phyloP scores from a whole-genome alignment of 768 basidiomycete genomes.

The Lepiota venenata region DNA sequence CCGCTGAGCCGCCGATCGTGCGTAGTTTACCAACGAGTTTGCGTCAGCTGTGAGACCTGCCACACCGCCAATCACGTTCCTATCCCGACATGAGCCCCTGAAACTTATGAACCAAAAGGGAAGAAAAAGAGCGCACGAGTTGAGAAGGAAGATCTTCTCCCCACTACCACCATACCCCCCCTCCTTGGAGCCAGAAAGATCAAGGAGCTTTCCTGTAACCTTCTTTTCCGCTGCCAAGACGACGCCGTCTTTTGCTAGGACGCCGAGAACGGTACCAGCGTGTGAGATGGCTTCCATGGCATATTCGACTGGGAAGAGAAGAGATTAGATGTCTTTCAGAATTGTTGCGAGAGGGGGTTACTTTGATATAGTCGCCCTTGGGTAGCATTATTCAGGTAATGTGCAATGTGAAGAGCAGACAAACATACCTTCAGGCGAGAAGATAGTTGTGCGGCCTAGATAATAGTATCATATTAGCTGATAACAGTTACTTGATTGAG shows the following conservation, averaged over 20 bases:
- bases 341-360: slow-evolving; percentile 23
- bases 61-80: slow-evolving; percentile 93
- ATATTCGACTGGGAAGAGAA: slow-evolving; percentile 78
- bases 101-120: not conserved
- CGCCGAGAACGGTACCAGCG: slow-evolving; percentile 90
- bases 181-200: slow-evolving; percentile 81
- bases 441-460: slow-evolving; percentile 93
- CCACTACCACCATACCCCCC: slow-evolving; percentile 93
- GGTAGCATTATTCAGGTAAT: slow-evolving; percentile 13
- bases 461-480: slow-evolving; percentile 19
- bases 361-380: slow-evolving; percentile 95
- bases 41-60: slow-evolving; percentile 97
- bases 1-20: slow-evolving; percentile 84
- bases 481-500: slow-evolving; percentile 7
- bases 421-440: slow-evolving; percentile 90
- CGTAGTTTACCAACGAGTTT: slow-evolving; percentile 94
- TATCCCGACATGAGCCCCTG: slow-evolving; percentile 25
- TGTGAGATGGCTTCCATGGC: slow-evolving; percentile 99
- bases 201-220: slow-evolving; percentile 95
- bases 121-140: slow-evolving; percentile 55
- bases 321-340: slow-evolving; percentile 3
- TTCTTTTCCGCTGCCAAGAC: slow-evolving; percentile 96
- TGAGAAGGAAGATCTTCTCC: slow-evolving; percentile 97
- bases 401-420: slow-evolving; percentile 3
- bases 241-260: slow-evolving; percentile 87